phyloP scores from a whole-genome alignment of 805 yeast species.

The Candida khao-thaluensis region DNA sequence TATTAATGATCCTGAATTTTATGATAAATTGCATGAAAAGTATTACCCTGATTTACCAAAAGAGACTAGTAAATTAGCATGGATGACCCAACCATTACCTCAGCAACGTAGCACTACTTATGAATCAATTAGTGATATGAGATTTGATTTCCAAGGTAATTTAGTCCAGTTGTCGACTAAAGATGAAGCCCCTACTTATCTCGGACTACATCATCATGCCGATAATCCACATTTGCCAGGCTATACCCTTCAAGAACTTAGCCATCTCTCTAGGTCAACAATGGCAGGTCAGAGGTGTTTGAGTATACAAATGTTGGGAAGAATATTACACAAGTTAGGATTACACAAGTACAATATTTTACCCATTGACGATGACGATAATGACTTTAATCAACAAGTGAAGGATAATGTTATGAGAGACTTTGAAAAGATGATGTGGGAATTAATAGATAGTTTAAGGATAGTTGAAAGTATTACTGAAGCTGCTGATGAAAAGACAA shows the following conservation, averaged over 20 bases:
- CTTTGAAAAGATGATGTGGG: conserved; percentile 67
- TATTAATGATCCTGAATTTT: conserved; percentile 74
- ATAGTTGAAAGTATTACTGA: conserved; percentile 65
- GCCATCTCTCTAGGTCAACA: conserved; percentile 74
- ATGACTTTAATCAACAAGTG: conserved; percentile 27
- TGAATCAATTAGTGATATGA: conserved; percentile 61
- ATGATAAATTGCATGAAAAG: conserved; percentile 74
- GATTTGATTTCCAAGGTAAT: conserved; percentile 88
- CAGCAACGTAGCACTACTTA: conserved; percentile 40
- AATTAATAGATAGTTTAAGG: conserved; percentile 58
- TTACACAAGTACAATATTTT: conserved; percentile 53
- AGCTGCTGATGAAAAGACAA: conserved; percentile 66
- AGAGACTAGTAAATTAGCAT: conserved; percentile 76
- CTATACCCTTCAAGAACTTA: conserved; percentile 80
- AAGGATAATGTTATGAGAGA: conserved; percentile 22
- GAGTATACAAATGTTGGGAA: conserved; percentile 82
- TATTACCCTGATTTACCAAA: conserved; percentile 88
- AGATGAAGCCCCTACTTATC: conserved; percentile 45
- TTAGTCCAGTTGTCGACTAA: conserved; percentile 50
- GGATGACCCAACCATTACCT: conserved; percentile 80
- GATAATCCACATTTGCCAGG: conserved; percentile 90
- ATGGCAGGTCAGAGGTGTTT: conserved; percentile 83
- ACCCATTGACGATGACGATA: conserved; percentile 40
- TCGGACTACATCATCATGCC: conserved; percentile 90
- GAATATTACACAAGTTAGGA: conserved; percentile 80